phyloP scores from a whole-genome alignment of 805 yeast genomes.

The Saccharomycopsis babjevae region DNA sequence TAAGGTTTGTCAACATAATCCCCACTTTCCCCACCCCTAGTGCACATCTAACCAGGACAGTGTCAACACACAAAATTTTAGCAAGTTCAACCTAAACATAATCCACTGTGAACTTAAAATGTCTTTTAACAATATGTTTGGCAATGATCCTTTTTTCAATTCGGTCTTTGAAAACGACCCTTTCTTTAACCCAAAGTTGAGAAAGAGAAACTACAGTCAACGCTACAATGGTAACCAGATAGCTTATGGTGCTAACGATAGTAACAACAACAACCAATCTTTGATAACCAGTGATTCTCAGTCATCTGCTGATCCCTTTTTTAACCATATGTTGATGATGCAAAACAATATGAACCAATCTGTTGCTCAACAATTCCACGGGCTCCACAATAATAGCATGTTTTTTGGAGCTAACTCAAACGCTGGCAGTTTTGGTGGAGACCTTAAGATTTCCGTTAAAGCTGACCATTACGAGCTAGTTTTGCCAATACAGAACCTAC shows the following conservation, averaged over 20 bases:
- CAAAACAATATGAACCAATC: not conserved
- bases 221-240: not conserved
- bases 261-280: not conserved
- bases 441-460: not conserved
- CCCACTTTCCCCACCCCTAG: too few species aligned
- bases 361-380: not conserved
- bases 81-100: not conserved
- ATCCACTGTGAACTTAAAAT: not conserved
- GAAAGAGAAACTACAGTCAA: not conserved
- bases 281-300: not conserved
- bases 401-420: not conserved
- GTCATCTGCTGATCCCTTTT: not conserved
- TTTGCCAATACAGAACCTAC: slow-evolving; percentile 5
- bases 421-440: not conserved
- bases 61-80: too few species aligned
- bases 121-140: slow-evolving; percentile 4
- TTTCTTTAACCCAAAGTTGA: slow-evolving; percentile 2
- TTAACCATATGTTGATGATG: not conserved
- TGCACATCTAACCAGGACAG: too few species aligned
- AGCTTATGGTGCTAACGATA: not conserved
- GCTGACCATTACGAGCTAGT: slow-evolving; percentile 4
- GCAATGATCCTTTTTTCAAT: slow-evolving; percentile 2
- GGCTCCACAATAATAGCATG: not conserved
- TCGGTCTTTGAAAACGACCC: slow-evolving; percentile 12
- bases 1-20: too few species aligned